phyloP scores from a whole-genome alignment of 2,329 filamentous ascomycete genomes.

The Bipolaris bicolor region DNA sequence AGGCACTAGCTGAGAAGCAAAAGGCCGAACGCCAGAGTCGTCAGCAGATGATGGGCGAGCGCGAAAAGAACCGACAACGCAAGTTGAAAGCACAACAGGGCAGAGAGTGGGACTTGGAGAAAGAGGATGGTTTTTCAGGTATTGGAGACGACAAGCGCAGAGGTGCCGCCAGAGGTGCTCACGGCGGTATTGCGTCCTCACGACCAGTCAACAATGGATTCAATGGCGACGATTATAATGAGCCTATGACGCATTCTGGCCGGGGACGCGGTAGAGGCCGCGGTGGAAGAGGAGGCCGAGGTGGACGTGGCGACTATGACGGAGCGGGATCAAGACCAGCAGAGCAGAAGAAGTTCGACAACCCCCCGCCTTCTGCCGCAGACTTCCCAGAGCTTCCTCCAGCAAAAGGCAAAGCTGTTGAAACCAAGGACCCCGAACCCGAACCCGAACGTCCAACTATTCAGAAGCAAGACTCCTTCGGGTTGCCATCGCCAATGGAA shows the following conservation, averaged over 20 bases:
- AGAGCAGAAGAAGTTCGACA: conserved; percentile 21
- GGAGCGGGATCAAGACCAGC: conserved; percentile 9
- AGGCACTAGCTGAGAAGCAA: conserved; percentile 38
- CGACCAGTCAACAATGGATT: conserved; percentile 32
- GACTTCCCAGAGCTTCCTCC: conserved; percentile 56
- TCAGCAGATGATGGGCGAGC: conserved; percentile 66
- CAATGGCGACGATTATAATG: conserved; percentile 27
- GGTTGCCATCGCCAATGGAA: conserved; percentile 36
- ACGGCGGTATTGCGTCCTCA: conserved; percentile 55
- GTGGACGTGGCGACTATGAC: conserved; percentile 38
- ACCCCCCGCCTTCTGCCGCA: conserved; percentile 45
- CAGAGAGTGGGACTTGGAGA: conserved; percentile 68
- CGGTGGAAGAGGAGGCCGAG: conserved; percentile 40
- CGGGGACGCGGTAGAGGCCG: conserved; percentile 43
- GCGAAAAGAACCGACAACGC: conserved; percentile 64
- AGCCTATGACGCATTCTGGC: conserved; percentile 23
- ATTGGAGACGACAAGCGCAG: conserved; percentile 51
- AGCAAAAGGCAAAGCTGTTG: conserved; percentile 27
- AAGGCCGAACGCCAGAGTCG: conserved; percentile 59
- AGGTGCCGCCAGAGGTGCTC: conserved; percentile 57
- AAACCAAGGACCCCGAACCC: conserved; percentile 25
- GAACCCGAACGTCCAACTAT: conserved; percentile 32
- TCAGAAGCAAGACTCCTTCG: conserved; percentile 43
- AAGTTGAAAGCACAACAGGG: conserved; percentile 65
- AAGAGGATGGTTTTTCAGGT: conserved; percentile 62